Evolutionary conservation across 2,329 filamentous ascomycete genomes (phyloP).

Genomic region (Beauveria varroae): DNA sequence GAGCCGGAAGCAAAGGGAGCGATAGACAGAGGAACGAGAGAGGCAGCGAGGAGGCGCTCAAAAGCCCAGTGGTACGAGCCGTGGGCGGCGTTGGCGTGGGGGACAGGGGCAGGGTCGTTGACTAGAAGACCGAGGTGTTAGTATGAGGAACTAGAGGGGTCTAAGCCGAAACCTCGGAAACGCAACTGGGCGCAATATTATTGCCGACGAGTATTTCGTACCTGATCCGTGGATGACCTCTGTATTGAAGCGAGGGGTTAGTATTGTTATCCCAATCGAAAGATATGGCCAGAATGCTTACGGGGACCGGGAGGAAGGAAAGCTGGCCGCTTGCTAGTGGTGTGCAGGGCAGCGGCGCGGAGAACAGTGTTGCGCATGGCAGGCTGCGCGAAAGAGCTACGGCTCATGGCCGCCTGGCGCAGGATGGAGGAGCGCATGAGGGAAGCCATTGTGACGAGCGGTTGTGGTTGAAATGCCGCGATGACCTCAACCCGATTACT

Average conservation of each 20-base stretch:
- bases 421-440: slow-evolving; percentile 48
- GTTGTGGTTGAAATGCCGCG: slow-evolving; percentile 2
- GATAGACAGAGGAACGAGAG: slow-evolving; percentile 77
- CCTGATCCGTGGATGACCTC: slow-evolving; percentile 69
- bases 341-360: slow-evolving; percentile 74
- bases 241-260: slow-evolving; percentile 25
- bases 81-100: slow-evolving; percentile 65
- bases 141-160: not conserved
- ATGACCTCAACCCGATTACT: slow-evolving; percentile 7
- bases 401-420: slow-evolving; percentile 42
- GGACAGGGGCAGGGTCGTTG: slow-evolving; percentile 78
- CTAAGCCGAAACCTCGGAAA: not conserved
- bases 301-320: slow-evolving; percentile 83
- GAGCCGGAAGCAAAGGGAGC: slow-evolving; percentile 89
- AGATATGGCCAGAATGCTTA: slow-evolving; percentile 38
- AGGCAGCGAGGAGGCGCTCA: slow-evolving; percentile 75
- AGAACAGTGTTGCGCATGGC: slow-evolving; percentile 27
- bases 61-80: slow-evolving; percentile 99
- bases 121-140: slow-evolving; percentile 37
- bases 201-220: slow-evolving; percentile 33
- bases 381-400: slow-evolving; percentile 28
- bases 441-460: slow-evolving; percentile 44
- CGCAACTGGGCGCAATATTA: not conserved
- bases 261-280: not conserved
- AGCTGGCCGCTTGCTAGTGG: slow-evolving; percentile 64